A percentile compares a stretch with the other conserved stretches of the same genome.
Evolutionary conservation across 495 filamentous ascomycete species (phyloP).

Genomic region (Talaromyces adpressus): DNA sequence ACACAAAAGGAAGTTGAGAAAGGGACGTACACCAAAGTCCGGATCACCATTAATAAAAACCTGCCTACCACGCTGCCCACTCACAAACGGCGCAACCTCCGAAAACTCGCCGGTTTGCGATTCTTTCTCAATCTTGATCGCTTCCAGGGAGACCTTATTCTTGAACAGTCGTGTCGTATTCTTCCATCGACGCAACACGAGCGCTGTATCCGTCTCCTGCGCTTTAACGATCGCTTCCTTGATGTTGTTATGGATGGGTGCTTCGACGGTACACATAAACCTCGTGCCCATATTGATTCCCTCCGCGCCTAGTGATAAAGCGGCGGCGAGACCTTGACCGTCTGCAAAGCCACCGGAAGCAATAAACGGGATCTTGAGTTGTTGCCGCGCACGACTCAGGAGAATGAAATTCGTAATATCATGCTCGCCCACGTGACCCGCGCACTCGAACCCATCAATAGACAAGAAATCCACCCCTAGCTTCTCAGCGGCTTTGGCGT

Average conservation of each 20-base stretch:
- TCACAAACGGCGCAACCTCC: constrained; percentile 84
- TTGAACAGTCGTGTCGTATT: constrained; percentile 85
- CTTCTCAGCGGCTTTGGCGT: constrained; percentile 87
- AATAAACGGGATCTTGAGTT: constrained; percentile 83
- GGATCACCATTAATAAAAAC: constrained; percentile 91
- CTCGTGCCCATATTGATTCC: constrained; percentile 94
- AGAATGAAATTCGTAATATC: constrained; percentile 99
- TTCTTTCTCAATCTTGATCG: constrained; percentile 75
- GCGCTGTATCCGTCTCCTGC: constrained; percentile 81
- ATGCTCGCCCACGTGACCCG: constrained; percentile 88
- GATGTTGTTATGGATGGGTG: constrained; percentile 87
- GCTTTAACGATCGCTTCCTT: constrained; percentile 88
- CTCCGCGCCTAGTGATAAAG: constrained; percentile 83
- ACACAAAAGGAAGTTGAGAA: too few species aligned
- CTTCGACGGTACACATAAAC: constrained; percentile 90
- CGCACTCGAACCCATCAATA: constrained; percentile 97
- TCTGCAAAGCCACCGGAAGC: constrained; percentile 94
- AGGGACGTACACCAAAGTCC: constrained; percentile 72
- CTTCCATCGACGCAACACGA: constrained; percentile 85
- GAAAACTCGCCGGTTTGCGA: constrained; percentile 83
- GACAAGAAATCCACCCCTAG: constrained; percentile 93
- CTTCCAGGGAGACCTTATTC: constrained; percentile 80
- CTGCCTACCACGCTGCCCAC: constrained; percentile 82
- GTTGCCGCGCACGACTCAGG: constrained; percentile 76
- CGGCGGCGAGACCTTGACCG: constrained; percentile 87